Evolutionary conservation across 768 basidiomycete species (phyloP).

Genomic region (Leccinum uliginosum): DNA sequence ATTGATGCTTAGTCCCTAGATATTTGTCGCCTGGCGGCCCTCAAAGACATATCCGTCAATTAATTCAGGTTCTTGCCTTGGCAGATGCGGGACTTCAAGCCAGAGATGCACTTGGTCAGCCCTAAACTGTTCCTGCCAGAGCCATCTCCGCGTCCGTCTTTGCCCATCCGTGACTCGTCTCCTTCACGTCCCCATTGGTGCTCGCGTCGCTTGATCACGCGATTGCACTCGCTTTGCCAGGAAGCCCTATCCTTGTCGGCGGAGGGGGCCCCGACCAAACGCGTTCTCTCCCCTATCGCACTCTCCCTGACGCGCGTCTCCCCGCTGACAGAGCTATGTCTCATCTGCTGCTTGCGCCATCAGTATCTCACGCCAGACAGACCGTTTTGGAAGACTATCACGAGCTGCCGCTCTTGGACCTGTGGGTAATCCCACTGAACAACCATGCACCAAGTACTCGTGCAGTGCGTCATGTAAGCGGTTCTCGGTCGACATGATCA

Average conservation of each 20-base stretch:
- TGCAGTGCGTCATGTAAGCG: conserved; percentile 26
- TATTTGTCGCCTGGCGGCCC: no score
- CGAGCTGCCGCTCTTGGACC: not conserved
- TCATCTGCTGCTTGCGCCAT: not conserved
- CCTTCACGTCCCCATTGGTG: not conserved
- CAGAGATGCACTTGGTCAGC: no score
- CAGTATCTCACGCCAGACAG: not conserved
- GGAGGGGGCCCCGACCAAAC: not conserved
- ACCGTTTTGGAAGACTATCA: not conserved
- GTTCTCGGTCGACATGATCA: conserved; percentile 7
- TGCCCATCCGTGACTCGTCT: not conserved
- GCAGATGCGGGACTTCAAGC: no score
- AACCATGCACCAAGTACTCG: conserved; percentile 26
- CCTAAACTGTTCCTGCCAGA: no score
- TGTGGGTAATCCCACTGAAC: conserved; percentile 11
- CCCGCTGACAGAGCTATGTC: not conserved
- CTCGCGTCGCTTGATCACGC: conserved; percentile 14
- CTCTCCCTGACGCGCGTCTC: conserved; percentile 21
- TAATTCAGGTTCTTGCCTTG: no score
- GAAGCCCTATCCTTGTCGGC: not conserved
- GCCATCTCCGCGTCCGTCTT: conserved; percentile 12
- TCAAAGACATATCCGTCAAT: no score
- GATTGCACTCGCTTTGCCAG: conserved; percentile 7
- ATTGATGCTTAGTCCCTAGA: no score
- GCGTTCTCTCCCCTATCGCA: conserved; percentile 19